Conservation (phyloP, 31 red algal species). For the Asparagopsis taxiformis region DNA sequence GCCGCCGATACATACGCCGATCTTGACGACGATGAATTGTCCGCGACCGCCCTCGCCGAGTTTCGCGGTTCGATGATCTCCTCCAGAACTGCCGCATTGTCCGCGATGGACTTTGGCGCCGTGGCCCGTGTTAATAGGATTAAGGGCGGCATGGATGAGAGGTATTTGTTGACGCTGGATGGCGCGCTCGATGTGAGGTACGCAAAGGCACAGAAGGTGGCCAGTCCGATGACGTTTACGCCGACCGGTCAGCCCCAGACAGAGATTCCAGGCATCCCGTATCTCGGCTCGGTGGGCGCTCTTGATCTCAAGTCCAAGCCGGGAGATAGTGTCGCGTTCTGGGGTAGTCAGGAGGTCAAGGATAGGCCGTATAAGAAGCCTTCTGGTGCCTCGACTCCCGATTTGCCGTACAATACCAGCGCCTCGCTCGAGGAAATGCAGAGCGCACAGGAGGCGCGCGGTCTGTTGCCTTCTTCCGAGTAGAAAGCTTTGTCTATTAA, state of each 20-base stretch:
- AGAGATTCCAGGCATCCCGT: constrained; percentile 65
- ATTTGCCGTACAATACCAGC: constrained; percentile 63
- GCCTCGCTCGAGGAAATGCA: constrained; percentile 51
- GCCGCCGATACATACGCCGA: constrained; percentile 48
- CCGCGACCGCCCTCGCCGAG: constrained; percentile 49
- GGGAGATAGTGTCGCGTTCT: constrained; percentile 53
- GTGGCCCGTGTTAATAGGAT: constrained; percentile 39
- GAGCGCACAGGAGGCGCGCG: constrained; percentile 30
- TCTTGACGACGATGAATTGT: constrained; percentile 48
- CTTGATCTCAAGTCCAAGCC: constrained; percentile 46
- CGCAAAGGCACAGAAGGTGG: constrained; percentile 52
- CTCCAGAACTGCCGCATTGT: constrained; percentile 20
- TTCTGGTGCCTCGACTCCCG: constrained; percentile 51
- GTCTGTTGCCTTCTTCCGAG: constrained; percentile 14
- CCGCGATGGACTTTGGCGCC: constrained; percentile 49
- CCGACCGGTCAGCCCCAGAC: constrained; percentile 70
- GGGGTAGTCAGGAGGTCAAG: constrained; percentile 12
- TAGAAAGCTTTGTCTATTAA: constrained; percentile 16
- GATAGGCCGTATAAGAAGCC: constrained; percentile 52
- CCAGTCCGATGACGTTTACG: constrained; percentile 28
- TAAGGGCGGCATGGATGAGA: constrained; percentile 54
- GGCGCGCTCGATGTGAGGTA: constrained; percentile 56
- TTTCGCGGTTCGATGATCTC: constrained; percentile 34
- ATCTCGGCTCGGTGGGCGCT: constrained; percentile 49
- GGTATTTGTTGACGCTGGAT: constrained; percentile 53